phyloP scores from a whole-genome alignment of 306 rosid genomes.

The Albizia julibrissin region DNA sequence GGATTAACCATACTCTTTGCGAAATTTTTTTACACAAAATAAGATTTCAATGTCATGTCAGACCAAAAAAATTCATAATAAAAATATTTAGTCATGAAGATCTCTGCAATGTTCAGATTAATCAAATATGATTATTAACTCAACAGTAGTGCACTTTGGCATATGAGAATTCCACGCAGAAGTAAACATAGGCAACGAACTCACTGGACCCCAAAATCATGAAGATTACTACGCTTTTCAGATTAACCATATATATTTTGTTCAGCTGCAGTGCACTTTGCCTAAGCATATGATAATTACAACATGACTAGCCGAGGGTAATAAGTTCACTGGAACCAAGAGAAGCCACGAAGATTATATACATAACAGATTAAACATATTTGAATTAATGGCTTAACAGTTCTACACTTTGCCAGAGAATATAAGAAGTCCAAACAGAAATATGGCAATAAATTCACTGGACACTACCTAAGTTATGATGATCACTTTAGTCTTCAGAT shows the following conservation, averaged over 20 bases:
- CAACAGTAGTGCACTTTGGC: neutral
- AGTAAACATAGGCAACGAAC: neutral
- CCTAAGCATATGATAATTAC: neutral
- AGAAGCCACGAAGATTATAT: neutral
- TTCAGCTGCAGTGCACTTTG: neutral
- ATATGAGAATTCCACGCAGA: neutral
- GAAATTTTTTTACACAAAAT: neutral
- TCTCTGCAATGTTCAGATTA: neutral
- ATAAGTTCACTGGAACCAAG: neutral
- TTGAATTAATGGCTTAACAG: neutral
- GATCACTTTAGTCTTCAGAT: neutral
- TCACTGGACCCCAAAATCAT: neutral
- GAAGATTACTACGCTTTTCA: neutral
- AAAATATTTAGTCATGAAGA: neutral
- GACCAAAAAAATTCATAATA: neutral
- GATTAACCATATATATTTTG: neutral
- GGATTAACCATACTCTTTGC: neutral
- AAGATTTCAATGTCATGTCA: neutral
- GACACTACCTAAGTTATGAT: neutral
- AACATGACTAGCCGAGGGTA: neutral
- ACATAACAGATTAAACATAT: neutral
- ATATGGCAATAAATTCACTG: neutral
- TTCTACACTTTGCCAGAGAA: neutral
- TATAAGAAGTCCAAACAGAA: neutral
- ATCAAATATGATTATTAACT: neutral